Conservation (phyloP, 805 yeast genomes). For the Saccharomycodes ludwigii region DNA sequence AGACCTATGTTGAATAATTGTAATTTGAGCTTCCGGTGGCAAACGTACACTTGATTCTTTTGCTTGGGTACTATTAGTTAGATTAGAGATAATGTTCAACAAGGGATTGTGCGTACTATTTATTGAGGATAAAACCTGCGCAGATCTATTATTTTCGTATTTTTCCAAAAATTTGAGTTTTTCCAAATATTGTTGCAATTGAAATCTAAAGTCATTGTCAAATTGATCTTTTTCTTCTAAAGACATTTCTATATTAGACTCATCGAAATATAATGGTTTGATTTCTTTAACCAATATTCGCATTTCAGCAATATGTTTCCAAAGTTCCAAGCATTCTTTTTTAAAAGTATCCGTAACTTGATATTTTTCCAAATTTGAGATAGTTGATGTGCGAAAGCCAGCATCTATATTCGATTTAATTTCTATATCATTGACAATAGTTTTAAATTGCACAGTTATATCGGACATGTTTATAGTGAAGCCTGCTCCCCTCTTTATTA, state of each 20-base stretch:
- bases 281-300: conserved; percentile 16
- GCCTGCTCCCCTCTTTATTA: too few species aligned
- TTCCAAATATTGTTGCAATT: conserved; percentile 39
- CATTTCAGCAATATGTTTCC: conserved; percentile 20
- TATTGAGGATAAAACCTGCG: too few species aligned
- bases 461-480: too few species aligned
- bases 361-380: conserved; percentile 2
- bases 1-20: conserved; percentile 32
- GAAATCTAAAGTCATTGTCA: conserved; percentile 41
- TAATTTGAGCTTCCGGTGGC: conserved; percentile 16
- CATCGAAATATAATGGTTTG: conserved; percentile 18
- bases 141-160: conserved; percentile 37
- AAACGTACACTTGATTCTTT: conserved; percentile 4
- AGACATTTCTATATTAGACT: conserved; percentile 19
- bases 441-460: too few species aligned
- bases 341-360: conserved; percentile 19
- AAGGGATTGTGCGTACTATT: too few species aligned
- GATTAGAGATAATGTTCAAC: too few species aligned
- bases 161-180: conserved; percentile 36
- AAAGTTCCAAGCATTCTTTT: conserved; percentile 18
- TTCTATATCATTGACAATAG: background rate
- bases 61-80: conserved; percentile 7
- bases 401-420: too few species aligned
- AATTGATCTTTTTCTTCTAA: conserved; percentile 40
- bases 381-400: too few species aligned